Conservation (phyloP, 75 land plant species). For the Cupressus sempervirens region DNA sequence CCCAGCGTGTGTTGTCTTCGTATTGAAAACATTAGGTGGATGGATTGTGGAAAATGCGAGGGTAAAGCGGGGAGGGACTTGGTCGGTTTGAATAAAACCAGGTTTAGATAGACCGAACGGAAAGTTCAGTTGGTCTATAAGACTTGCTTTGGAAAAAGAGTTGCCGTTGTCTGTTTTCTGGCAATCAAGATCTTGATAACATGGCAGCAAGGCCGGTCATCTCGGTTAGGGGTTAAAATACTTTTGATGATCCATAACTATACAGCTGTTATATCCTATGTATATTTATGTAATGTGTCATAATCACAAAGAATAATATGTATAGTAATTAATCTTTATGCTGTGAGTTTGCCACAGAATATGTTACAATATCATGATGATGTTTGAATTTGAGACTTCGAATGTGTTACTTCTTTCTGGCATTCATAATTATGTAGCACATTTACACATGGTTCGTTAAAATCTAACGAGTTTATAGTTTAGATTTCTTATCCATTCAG, state of each 20-base stretch:
- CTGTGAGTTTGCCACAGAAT: neutral
- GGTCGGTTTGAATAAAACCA: slow-evolving; percentile 12
- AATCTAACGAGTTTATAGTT: neutral
- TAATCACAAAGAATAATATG: neutral
- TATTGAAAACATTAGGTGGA: slow-evolving; percentile 11
- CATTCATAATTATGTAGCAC: neutral
- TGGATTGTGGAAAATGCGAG: slow-evolving; percentile 22
- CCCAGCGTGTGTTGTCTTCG: slow-evolving; percentile 8
- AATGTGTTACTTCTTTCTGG: neutral
- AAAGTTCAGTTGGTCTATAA: slow-evolving; percentile 26
- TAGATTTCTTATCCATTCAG: neutral
- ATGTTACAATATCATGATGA: neutral
- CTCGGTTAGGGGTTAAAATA: neutral
- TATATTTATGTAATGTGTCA: neutral
- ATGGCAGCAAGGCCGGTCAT: slow-evolving; percentile 13
- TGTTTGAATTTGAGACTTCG: neutral
- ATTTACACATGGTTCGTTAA: neutral
- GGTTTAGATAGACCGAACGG: slow-evolving; percentile 22
- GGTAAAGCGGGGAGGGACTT: neutral
- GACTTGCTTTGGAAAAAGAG: slow-evolving; percentile 14
- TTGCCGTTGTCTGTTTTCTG: slow-evolving; percentile 19
- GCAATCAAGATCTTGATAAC: slow-evolving; percentile 6
- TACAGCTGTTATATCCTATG: neutral
- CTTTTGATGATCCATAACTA: neutral
- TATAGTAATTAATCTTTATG: neutral